These are phyloP conservation scores for Udeniomyces megalosporus DNA, from an alignment of 768 basidiomycete species.

Conservation along the genomic window DNA sequence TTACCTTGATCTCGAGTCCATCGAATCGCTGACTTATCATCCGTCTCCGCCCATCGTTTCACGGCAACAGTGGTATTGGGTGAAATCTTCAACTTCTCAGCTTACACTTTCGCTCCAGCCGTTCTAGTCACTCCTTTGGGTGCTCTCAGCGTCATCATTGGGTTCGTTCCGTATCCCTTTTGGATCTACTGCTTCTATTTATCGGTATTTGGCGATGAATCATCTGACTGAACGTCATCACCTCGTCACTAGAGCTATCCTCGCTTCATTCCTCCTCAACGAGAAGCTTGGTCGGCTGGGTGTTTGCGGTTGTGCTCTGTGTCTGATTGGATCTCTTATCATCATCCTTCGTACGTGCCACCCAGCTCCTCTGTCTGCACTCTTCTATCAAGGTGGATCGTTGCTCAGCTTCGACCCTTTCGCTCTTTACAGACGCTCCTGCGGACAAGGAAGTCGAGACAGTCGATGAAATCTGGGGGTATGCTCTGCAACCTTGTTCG, in stretches of 20 bases:
- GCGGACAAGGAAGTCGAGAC: conserved; percentile 85
- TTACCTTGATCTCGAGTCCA: neutral
- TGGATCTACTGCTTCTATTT: too few species aligned
- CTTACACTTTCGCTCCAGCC: conserved; percentile 62
- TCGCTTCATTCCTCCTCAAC: conserved; percentile 80
- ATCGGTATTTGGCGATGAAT: too few species aligned
- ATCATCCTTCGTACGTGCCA: conserved; percentile 53
- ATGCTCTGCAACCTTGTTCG: conserved; percentile 84
- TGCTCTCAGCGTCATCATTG: conserved; percentile 86
- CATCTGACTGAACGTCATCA: neutral
- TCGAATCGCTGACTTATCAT: neutral
- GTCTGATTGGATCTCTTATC: conserved; percentile 57
- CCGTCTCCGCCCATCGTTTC: neutral
- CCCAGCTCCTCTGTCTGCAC: neutral
- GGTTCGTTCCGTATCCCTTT: conserved; percentile 40
- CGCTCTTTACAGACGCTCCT: conserved; percentile 46
- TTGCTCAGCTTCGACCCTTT: neutral
- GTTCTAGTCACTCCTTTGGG: conserved; percentile 98
- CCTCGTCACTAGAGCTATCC: conserved; percentile 48
- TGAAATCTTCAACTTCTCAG: conserved; percentile 37
- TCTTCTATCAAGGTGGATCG: neutral
- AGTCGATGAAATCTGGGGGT: conserved; percentile 80
- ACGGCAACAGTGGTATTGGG: conserved; percentile 60
- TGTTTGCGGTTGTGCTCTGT: conserved; percentile 30
- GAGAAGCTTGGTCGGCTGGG: conserved; percentile 92